Evolutionary conservation across 2,329 filamentous ascomycete genomes (phyloP).

Genomic region (Didymella lethalis): DNA sequence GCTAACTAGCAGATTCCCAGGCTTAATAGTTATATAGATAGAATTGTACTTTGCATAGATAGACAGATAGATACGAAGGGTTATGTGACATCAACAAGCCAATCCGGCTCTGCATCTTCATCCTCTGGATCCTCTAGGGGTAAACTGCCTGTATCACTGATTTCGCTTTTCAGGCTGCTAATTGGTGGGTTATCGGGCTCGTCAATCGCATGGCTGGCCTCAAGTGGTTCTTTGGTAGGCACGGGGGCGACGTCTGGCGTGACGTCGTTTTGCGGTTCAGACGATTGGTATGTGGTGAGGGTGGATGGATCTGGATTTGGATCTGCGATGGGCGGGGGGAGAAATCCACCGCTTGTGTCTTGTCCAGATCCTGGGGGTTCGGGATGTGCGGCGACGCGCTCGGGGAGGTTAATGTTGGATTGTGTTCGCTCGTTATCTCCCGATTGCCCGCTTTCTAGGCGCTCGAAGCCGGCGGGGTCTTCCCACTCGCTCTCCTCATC

Average conservation of each 20-base stretch:
- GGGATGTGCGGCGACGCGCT: background rate
- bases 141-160: constrained; percentile 54
- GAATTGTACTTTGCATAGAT: too few species aligned
- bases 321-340: background rate
- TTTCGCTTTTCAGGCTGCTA: background rate
- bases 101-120: constrained; percentile 70
- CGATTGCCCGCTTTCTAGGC: too few species aligned
- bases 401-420: background rate
- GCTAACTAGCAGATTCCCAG: too few species aligned
- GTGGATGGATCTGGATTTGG: too few species aligned
- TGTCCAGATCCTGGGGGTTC: background rate
- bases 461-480: constrained; percentile 16
- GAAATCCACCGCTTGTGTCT: constrained; percentile 2
- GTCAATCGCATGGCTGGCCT: background rate
- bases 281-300: too few species aligned
- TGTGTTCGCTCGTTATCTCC: too few species aligned
- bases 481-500: constrained; percentile 21
- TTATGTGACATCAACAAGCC: constrained; percentile 51
- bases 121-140: constrained; percentile 70
- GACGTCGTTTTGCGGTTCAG: too few species aligned
- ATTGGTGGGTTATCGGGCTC: background rate
- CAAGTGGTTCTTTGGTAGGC: background rate
- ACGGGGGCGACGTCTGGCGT: too few species aligned
- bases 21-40: too few species aligned
- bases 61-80: too few species aligned